Percentiles rank a stretch among this genome's conserved stretches.
These are phyloP conservation scores for Vickermania ingenoplastis DNA, from an alignment of 208 protist genomes.

Conservation along the genomic window DNA sequence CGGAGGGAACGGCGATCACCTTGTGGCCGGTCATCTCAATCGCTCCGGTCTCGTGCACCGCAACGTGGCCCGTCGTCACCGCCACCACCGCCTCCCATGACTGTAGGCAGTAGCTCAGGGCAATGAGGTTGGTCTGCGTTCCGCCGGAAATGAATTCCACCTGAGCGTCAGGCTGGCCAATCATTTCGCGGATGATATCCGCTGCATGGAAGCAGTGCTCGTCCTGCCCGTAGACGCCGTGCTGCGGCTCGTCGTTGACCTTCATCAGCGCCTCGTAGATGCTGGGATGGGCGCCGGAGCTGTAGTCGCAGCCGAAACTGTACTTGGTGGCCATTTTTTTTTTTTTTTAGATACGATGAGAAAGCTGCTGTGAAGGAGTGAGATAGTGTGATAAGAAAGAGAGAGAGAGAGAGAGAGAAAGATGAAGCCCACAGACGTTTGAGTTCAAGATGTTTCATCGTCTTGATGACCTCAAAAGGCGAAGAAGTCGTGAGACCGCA, in stretches of 20 bases:
- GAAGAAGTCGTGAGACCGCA: too few species aligned
- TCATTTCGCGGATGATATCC: slow-evolving; percentile 15
- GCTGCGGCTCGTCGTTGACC: slow-evolving; percentile 7
- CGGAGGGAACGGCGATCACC: slow-evolving; percentile 15
- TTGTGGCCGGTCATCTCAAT: slow-evolving; percentile 49
- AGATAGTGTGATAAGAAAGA: slow-evolving; percentile 7
- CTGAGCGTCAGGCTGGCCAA: slow-evolving; percentile 14
- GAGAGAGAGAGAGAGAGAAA: slow-evolving; percentile 1
- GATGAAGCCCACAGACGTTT: slow-evolving; percentile 2
- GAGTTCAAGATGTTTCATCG: too few species aligned
- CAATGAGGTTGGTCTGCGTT: slow-evolving; percentile 31
- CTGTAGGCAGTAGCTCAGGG: slow-evolving; percentile 16
- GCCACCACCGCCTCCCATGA: slow-evolving; percentile 39
- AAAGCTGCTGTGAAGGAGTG: background rate
- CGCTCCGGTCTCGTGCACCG: slow-evolving; percentile 34
- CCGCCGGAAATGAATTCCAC: slow-evolving; percentile 32
- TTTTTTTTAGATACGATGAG: background rate
- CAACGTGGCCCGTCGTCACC: slow-evolving; percentile 23
- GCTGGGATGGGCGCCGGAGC: slow-evolving; percentile 20
- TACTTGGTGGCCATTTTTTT: slow-evolving; percentile 10
- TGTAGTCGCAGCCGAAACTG: slow-evolving; percentile 41
- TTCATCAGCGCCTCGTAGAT: slow-evolving; percentile 18
- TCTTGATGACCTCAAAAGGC: too few species aligned
- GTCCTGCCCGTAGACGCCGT: slow-evolving; percentile 37
- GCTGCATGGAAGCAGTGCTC: slow-evolving; percentile 15